These are phyloP conservation scores for Trichophyton simii DNA, from an alignment of 2,329 filamentous ascomycete species.

Conservation along the genomic window DNA sequence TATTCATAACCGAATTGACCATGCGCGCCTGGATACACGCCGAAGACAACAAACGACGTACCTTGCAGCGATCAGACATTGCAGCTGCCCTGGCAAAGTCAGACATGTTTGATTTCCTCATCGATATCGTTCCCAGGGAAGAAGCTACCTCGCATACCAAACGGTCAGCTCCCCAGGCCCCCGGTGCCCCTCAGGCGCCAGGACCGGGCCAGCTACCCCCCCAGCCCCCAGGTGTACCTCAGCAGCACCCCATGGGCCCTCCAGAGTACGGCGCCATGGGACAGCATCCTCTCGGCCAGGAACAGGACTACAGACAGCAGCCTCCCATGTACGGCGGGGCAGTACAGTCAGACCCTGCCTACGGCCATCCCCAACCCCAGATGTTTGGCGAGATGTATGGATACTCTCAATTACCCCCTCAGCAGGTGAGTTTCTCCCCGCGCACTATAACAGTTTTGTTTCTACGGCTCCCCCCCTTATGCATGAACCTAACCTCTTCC, in stretches of 20 bases:
- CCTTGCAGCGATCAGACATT: constrained; percentile 89
- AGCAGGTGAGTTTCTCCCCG: constrained; percentile 51
- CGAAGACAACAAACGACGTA: constrained; percentile 95
- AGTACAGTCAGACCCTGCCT: constrained; percentile 61
- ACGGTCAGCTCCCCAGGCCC: constrained; percentile 40
- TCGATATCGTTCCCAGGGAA: constrained; percentile 94
- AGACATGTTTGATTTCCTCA: constrained; percentile 99
- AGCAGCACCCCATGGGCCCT: constrained; percentile 44
- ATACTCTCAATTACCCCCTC: constrained; percentile 66
- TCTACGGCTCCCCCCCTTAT: background rate
- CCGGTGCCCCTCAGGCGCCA: constrained; percentile 7
- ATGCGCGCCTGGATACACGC: constrained; percentile 99
- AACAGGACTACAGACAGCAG: constrained; percentile 68
- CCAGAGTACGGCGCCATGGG: constrained; percentile 48
- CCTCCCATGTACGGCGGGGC: constrained; percentile 66
- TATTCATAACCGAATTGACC: constrained; percentile 96
- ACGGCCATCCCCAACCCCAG: constrained; percentile 59
- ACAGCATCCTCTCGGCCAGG: constrained; percentile 51
- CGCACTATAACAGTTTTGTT: no score
- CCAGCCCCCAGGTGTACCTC: constrained; percentile 33
- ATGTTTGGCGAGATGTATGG: constrained; percentile 87
- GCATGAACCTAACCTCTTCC: background rate
- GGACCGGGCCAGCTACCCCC: constrained; percentile 32
- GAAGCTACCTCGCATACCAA: constrained; percentile 81
- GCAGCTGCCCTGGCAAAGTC: constrained; percentile 91